phyloP scores from a whole-genome alignment of 805 yeast species.

The Tetrapisispora pingtungensis region DNA sequence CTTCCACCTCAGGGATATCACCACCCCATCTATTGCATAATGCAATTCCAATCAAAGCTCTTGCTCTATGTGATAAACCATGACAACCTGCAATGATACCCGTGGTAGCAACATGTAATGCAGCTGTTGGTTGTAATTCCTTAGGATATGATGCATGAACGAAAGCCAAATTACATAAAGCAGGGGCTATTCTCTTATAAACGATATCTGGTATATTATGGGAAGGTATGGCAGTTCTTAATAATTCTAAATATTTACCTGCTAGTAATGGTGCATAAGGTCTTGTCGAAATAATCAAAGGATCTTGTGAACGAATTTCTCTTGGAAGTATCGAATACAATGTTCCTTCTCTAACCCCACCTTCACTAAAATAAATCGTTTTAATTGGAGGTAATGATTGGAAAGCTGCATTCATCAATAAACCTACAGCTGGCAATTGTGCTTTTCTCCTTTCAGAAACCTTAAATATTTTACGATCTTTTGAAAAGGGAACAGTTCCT shows the following conservation, averaged over 20 bases:
- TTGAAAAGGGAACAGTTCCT: slow-evolving; percentile 35
- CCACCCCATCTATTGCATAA: slow-evolving; percentile 79
- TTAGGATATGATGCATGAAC: slow-evolving; percentile 70
- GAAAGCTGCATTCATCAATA: slow-evolving; percentile 51
- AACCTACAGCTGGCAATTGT: slow-evolving; percentile 62
- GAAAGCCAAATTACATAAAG: slow-evolving; percentile 63
- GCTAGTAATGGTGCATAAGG: slow-evolving; percentile 65
- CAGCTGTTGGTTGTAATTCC: slow-evolving; percentile 66
- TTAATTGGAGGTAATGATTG: slow-evolving; percentile 51
- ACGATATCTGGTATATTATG: slow-evolving; percentile 49
- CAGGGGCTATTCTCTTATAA: slow-evolving; percentile 51
- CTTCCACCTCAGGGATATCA: slow-evolving; percentile 52
- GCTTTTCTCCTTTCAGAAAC: slow-evolving; percentile 55
- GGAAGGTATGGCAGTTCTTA: slow-evolving; percentile 49
- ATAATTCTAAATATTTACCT: slow-evolving; percentile 42
- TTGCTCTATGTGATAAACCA: slow-evolving; percentile 60
- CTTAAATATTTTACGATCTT: slow-evolving; percentile 42
- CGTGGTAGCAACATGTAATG: slow-evolving; percentile 59
- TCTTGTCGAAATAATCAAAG: slow-evolving; percentile 55
- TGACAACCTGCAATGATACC: slow-evolving; percentile 70
- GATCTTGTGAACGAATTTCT: slow-evolving; percentile 54
- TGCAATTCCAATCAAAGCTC: slow-evolving; percentile 65
- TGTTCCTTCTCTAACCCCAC: slow-evolving; percentile 72
- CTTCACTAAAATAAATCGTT: slow-evolving; percentile 60
- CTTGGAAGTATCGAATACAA: slow-evolving; percentile 52